Conservation (phyloP, 2,329 filamentous ascomycete species). For the Fonsecaea monophora region DNA sequence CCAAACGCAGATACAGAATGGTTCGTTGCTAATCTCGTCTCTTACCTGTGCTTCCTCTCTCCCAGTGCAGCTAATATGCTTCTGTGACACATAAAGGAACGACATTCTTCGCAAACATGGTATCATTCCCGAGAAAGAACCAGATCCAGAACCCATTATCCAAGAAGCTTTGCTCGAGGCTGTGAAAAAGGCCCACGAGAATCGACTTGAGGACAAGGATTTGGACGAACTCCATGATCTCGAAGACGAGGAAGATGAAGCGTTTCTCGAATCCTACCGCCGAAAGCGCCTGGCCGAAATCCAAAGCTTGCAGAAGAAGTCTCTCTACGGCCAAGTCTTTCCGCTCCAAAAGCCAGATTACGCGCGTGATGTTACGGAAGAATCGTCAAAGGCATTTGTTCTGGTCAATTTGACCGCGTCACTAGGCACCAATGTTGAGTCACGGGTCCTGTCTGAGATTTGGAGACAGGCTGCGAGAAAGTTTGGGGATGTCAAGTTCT, state of each 20-base stretch:
- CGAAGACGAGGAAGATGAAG: slow-evolving; percentile 94
- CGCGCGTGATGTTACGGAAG: slow-evolving; percentile 86
- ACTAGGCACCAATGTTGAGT: slow-evolving; percentile 81
- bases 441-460: slow-evolving; percentile 78
- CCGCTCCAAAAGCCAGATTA: slow-evolving; percentile 95
- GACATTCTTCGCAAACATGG: slow-evolving; percentile 97
- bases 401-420: slow-evolving; percentile 84
- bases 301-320: slow-evolving; percentile 73
- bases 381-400: slow-evolving; percentile 71
- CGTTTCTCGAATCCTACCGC: slow-evolving; percentile 85
- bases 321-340: slow-evolving; percentile 88
- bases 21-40: slow-evolving; percentile 55
- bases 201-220: slow-evolving; percentile 90
- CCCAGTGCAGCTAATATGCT: background rate
- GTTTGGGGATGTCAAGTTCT: slow-evolving; percentile 96
- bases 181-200: slow-evolving; percentile 83
- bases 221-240: slow-evolving; percentile 91
- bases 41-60: background rate
- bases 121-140: slow-evolving; percentile 96
- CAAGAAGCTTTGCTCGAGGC: slow-evolving; percentile 91
- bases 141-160: slow-evolving; percentile 93
- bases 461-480: slow-evolving; percentile 84
- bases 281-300: slow-evolving; percentile 84
- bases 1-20: slow-evolving; percentile 99
- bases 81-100: slow-evolving; percentile 57